Base-by-base conservation (phyloP, 768 basidiomycete species). In the Rhizopogon vesiculosus region DNA sequence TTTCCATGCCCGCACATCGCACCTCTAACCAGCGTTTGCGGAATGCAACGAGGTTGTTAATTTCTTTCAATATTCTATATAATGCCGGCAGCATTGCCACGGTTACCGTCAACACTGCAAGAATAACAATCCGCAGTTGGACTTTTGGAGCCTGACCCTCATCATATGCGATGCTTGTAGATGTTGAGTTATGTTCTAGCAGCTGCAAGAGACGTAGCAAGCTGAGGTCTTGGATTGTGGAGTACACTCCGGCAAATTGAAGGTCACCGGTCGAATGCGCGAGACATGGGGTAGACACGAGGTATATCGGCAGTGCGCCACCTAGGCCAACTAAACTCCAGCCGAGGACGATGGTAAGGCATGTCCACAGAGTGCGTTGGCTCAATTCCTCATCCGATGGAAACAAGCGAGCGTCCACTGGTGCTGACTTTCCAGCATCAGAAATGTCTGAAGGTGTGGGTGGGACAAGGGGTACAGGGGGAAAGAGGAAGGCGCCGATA, bases 371-470 rank as follows among this genome's bases (percentile, higher is more conserved):
- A 13, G 77, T 77, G n/a, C 88, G 80, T 64, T 91, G 87, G 58
- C 72, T 79, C 56, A 91, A 79, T 62, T 86, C 77, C 62, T 88
- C 87, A 60, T 92, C 89, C 1, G 89, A 87, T 3, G 88, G 86
- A 63, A 89, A 86, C 1, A 82, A 71, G 54, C 74, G 64, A 1
- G 84, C 78, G 60, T 87, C 85, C 39, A 64, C 66, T 7, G 74
- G 72, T 2, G 70, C 60, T 3, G 82, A 81, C 18, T 76, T 76
- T 9, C 81, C 80, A 7, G 81, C 75, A 56, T 83, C 74, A 5
- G 81, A 79, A 10, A 83, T 76, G 59, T 86, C 81, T 3, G 73
- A 68, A 15, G 85, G 82, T 8, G 87, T 62, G 8, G 72, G 58
- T 1, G 89, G 87, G 22, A 87, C 73, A 3, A 90, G 68, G 7